Conservation (phyloP, 441 rosid species). For the Populus hybrid region DNA sequence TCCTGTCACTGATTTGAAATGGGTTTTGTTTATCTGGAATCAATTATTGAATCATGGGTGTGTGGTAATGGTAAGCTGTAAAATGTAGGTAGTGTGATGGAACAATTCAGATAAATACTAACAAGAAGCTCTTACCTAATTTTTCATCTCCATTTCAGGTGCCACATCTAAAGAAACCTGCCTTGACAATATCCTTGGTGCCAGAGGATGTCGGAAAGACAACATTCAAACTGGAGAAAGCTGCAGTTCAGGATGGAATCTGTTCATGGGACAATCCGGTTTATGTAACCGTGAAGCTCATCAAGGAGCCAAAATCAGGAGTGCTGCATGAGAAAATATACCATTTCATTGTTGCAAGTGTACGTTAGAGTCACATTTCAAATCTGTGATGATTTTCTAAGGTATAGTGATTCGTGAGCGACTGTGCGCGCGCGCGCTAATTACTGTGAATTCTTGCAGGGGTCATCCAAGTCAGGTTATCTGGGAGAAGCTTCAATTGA, state of each 20-base stretch:
- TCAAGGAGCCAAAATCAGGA: slow-evolving; percentile 59
- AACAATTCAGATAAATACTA: not conserved
- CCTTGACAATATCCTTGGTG: slow-evolving; percentile 53
- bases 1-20: not conserved
- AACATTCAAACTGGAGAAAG: slow-evolving; percentile 61
- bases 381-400: slow-evolving; percentile 1
- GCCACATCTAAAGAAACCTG: slow-evolving; percentile 44
- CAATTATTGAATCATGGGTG: not conserved
- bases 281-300: slow-evolving; percentile 60
- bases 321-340: slow-evolving; percentile 62
- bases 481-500: slow-evolving; percentile 74
- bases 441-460: slow-evolving; percentile 36
- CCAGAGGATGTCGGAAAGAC: slow-evolving; percentile 80
- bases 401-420: not conserved
- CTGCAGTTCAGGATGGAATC: slow-evolving; percentile 49
- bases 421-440: slow-evolving; percentile 8
- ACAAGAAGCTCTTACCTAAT: slow-evolving; percentile 27
- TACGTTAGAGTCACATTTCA: slow-evolving; percentile 15
- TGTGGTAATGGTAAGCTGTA: not conserved
- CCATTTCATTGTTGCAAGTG: slow-evolving; percentile 65
- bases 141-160: slow-evolving; percentile 41
- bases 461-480: slow-evolving; percentile 57
- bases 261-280: slow-evolving; percentile 78
- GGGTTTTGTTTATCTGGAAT: slow-evolving; percentile 1
- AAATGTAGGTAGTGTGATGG: not conserved